Base-by-base conservation (phyloP, 2,329 filamentous ascomycete species). In the Trichoderma brevicompactum region DNA sequence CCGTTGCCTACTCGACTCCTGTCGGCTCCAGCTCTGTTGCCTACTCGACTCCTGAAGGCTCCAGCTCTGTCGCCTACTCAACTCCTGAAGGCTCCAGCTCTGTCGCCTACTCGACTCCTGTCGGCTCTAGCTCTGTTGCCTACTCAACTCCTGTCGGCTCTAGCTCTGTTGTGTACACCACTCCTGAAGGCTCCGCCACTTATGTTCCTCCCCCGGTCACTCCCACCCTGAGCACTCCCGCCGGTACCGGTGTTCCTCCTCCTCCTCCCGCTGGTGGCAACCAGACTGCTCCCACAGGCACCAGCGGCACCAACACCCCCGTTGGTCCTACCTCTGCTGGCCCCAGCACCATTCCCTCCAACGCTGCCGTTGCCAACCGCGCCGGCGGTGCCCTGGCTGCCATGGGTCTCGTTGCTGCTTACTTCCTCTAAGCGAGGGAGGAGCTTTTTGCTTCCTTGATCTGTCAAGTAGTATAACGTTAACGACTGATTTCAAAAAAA, bases 381-480 rank as follows among this genome's bases (percentile, higher is more conserved):
- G 74, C 72, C 46, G 76, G 75, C 36, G 75, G 75, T 23, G 71
- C 77, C 10, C 72, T 79, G 28, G 80, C 76, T 7, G 72, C 75
- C 12, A 71, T 78, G 28, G 81, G 79, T 23, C 65, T 80, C 38
- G 69, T 77, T 9, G 80, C 74, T 53, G 79, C 73, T 62, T 79
- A 76, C 69, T 72, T 83, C 65, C 65, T 83, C 61, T 84, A 78
- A 78, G 55, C 23, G 46, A 65, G 53, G 4, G 32, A 12, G 44
- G 7, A 32, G 38, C 28, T 48, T 48, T 40, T 7, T 34, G 17
- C 34, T 58, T 63, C 34, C 46, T 38, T 38, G 17, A 9, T 60
- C 54, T 43, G 32, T 53, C 54, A 44, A 58, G 38, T 12, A 15
- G 28, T 23, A 53, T 63, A 53, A 63, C 59, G 59, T 54, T 63